A percentile compares a stretch with the other conserved stretches of the same genome.
phyloP scores from a whole-genome alignment of 2,329 filamentous ascomycete genomes.

The Fusarium globosum region DNA sequence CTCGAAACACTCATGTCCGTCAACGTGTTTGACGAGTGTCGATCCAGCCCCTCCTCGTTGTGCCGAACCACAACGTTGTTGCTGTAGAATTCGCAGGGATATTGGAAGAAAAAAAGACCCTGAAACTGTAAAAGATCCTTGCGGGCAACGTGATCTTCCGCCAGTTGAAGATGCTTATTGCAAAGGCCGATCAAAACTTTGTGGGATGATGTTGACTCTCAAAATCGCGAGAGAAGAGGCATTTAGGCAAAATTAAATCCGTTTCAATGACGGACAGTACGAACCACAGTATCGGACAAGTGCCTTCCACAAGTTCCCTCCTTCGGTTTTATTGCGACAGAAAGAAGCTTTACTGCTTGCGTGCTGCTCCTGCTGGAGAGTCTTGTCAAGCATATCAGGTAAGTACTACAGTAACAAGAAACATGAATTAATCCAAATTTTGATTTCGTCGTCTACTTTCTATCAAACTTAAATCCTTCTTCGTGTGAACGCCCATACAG shows the following conservation, averaged over 20 bases:
- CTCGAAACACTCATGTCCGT: constrained; percentile 29
- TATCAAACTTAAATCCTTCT: neutral
- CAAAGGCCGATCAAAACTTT: neutral
- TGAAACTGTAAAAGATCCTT: constrained; percentile 17
- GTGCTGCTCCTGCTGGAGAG: neutral
- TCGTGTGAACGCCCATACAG: neutral
- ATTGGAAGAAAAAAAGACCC: constrained; percentile 12
- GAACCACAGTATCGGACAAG: neutral
- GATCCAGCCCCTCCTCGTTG: constrained; percentile 20
- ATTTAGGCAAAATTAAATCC: neutral
- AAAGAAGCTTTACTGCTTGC: neutral
- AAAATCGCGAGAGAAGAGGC: neutral
- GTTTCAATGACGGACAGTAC: neutral
- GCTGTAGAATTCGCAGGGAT: constrained; percentile 22
- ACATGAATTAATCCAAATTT: neutral
- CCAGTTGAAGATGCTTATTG: neutral
- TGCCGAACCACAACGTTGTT: constrained; percentile 9
- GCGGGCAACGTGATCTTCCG: constrained; percentile 3
- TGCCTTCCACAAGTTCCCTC: neutral
- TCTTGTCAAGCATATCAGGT: neutral
- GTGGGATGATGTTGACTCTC: neutral
- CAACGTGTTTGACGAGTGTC: constrained; percentile 36
- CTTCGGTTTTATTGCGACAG: neutral
- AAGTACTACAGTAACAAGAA: neutral
- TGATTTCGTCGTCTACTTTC: neutral